Evolutionary conservation across 257 asterid species (phyloP), one percentile per base, ranked within the genome.

Genomic region (Capsicum pubescens): DNA sequence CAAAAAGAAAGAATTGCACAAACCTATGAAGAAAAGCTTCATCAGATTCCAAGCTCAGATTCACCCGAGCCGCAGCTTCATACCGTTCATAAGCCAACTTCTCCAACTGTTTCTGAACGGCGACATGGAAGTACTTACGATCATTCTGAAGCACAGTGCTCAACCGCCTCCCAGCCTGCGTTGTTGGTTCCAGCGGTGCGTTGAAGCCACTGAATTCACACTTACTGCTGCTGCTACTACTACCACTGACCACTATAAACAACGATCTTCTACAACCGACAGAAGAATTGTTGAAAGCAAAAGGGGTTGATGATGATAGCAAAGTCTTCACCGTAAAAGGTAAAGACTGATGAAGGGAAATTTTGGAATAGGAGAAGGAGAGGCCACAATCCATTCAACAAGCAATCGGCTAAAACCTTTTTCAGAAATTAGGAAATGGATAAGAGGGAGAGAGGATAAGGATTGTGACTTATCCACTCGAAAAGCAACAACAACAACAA

Each of bases 1-100:
- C 2, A 79, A 14, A 63, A 19, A 6, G 14, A 80, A 32, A 35
- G 55, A 36, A 8, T 2, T 32, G 19, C 56, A 87, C 90, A 69
- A 72, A 96, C 99, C 98, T 93, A 83, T 92, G 95, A 72, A 97
- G 97, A 85, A 87, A 87, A 80, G 96, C 95, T 89, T 92, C 95
- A 84, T 87, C 93, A 7, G 98, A 94, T 86, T 88, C 91, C 46
- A 87, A 83, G 87, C 97, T 91, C 84, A 89, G 87, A 86, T 84
- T 86, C 89, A 88, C 63, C 61, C 96, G 87, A 52, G 91, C 92
- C 89, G 83, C 87, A 63, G 97, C 97, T 55, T 89, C 91, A 80
- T 91, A 89, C 68, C 90, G 90, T 61, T 91, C 91, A 16, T 48
- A 86, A 77, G 91, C 90, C 77, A 96, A 87, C 83, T 88, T 87